These are phyloP conservation scores for Apiospora koreana DNA, from an alignment of 2,329 filamentous ascomycete species.

Conservation along the genomic window DNA sequence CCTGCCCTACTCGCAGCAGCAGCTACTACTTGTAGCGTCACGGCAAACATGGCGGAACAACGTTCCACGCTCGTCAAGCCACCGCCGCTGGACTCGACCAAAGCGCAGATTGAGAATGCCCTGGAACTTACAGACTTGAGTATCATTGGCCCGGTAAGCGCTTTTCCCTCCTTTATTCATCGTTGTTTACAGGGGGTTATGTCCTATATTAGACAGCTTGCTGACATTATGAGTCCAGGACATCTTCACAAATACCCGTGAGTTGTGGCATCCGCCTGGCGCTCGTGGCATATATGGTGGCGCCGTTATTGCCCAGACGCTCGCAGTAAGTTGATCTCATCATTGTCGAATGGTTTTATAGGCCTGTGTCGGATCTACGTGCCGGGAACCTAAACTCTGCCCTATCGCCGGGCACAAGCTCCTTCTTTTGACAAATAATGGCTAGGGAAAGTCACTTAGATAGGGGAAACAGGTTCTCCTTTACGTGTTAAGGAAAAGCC, in stretches of 20 bases:
- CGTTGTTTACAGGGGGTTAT: background rate
- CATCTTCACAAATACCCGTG: conserved; percentile 92
- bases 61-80: conserved; percentile 68
- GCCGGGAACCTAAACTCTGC: background rate
- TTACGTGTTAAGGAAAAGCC: too few relatives aligned
- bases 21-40: background rate
- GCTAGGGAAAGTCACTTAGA: background rate
- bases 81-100: conserved; percentile 69
- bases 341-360: background rate
- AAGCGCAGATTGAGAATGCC: conserved; percentile 84
- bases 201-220: too few relatives aligned
- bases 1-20: background rate
- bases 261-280: conserved; percentile 87
- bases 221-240: conserved; percentile 53
- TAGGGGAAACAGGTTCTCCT: background rate
- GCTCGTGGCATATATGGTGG: conserved; percentile 94
- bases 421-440: background rate
- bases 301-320: conserved; percentile 80
- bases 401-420: background rate
- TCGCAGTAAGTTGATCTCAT: conserved; percentile 27
- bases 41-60: conserved; percentile 27
- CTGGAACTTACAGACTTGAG: conserved; percentile 81
- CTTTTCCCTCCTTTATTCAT: background rate
- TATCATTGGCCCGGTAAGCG: conserved; percentile 71
- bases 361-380: background rate